These are phyloP conservation scores for Ajuga reptans DNA, from an alignment of 305 asterid genomes.

Conservation along the genomic window DNA sequence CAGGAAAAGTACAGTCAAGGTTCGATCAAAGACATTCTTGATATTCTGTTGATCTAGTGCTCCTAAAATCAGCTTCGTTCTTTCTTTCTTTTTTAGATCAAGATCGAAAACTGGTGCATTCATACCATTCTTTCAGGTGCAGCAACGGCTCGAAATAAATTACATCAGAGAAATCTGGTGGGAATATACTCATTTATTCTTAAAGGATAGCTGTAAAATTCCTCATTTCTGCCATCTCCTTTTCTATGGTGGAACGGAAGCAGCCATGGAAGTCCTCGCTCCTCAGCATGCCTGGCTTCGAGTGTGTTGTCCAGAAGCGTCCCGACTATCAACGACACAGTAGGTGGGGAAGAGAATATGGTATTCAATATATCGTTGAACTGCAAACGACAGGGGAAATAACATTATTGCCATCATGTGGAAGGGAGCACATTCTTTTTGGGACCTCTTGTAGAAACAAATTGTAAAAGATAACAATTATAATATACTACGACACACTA, in stretches of 20 bases:
- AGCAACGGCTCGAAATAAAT: background rate
- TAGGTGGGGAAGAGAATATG: slow-evolving; percentile 73
- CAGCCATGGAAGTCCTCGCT: slow-evolving; percentile 85
- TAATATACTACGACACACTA: too few species aligned
- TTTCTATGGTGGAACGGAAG: slow-evolving; percentile 60
- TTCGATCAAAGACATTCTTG: too few species aligned
- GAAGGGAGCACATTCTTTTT: background rate
- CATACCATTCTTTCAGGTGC: slow-evolving; percentile 13
- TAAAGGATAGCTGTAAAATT: slow-evolving; percentile 78
- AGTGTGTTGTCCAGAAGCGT: slow-evolving; percentile 65
- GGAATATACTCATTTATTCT: slow-evolving; percentile 69
- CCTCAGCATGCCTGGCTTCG: slow-evolving; percentile 47
- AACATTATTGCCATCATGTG: background rate
- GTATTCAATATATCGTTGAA: slow-evolving; percentile 79
- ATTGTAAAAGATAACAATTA: background rate
- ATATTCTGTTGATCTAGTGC: too few species aligned
- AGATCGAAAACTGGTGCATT: background rate
- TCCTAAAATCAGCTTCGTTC: too few species aligned
- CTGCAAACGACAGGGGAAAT: slow-evolving; percentile 37
- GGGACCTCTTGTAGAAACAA: too few species aligned
- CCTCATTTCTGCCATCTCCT: slow-evolving; percentile 83
- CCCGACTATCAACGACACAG: slow-evolving; percentile 71
- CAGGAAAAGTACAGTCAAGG: too few species aligned
- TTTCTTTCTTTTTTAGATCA: background rate
- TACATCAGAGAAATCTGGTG: slow-evolving; percentile 50